phyloP scores from a whole-genome alignment of 345 rosid species.

The Pseudoturritis turrita region DNA sequence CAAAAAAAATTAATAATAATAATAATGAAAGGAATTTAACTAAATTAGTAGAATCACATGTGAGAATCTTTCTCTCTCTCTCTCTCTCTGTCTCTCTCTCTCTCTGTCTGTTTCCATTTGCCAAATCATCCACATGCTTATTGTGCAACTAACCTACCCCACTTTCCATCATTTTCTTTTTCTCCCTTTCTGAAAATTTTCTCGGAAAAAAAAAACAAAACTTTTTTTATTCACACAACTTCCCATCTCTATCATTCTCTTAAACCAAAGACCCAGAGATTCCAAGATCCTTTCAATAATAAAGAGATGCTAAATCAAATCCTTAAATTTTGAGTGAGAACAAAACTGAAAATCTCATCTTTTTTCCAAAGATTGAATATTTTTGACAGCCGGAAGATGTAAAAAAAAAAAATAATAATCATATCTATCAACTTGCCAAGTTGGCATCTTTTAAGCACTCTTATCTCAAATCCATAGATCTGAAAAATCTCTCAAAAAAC shows the following conservation, averaged over 20 bases:
- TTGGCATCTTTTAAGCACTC: conserved; percentile 16
- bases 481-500: not conserved
- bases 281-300: not conserved
- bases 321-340: not conserved
- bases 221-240: not conserved
- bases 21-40: not conserved
- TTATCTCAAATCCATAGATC: conserved; percentile 24
- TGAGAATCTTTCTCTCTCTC: conserved; percentile 23
- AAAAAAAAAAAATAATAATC: not conserved
- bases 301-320: not conserved
- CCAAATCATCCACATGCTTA: conserved; percentile 39
- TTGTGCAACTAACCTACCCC: conserved; percentile 37
- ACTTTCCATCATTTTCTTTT: conserved; percentile 25
- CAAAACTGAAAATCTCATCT: not conserved
- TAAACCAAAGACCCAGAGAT: not conserved
- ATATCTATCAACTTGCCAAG: conserved; percentile 17
- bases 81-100: not conserved
- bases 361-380: not conserved
- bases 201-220: not conserved
- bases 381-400: conserved; percentile 11
- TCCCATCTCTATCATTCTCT: conserved; percentile 17
- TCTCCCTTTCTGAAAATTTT: conserved; percentile 7
- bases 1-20: not conserved
- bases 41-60: conserved; percentile 28
- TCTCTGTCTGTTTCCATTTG: conserved; percentile 13